phyloP scores from a whole-genome alignment of 768 basidiomycete genomes.

The Lentinula lateritia region DNA sequence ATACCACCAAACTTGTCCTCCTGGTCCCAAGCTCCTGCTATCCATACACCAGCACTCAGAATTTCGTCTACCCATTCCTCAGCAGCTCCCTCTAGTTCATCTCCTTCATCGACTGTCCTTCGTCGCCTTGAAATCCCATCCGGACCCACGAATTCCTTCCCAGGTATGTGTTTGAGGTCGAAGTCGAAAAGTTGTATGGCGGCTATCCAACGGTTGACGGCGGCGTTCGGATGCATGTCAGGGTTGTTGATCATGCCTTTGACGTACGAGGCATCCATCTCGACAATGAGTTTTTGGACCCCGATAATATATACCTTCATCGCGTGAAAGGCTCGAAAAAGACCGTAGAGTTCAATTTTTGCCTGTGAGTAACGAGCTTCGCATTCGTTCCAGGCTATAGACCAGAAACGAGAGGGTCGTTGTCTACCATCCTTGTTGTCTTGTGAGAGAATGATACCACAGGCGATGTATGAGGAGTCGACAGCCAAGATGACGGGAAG shows the following conservation, averaged over 20 bases:
- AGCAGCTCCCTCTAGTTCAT: too few relatives aligned
- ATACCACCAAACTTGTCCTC: neutral
- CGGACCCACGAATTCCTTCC: too few relatives aligned
- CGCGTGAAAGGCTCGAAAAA: conserved; percentile 26
- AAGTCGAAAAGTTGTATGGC: conserved; percentile 17
- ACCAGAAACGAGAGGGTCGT: neutral
- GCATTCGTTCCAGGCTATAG: conserved; percentile 14
- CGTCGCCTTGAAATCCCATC: too few relatives aligned
- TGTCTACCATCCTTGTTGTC: neutral
- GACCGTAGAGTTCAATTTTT: conserved; percentile 20
- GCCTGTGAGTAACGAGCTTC: conserved; percentile 16
- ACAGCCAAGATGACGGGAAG: conserved; percentile 24
- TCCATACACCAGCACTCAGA: neutral
- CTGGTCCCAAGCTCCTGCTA: neutral
- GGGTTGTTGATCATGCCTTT: neutral
- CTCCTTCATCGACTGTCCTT: too few relatives aligned
- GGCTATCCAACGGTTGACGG: neutral
- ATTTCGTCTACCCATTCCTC: neutral
- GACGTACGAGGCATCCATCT: too few relatives aligned
- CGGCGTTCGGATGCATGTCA: neutral
- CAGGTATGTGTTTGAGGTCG: conserved; percentile 27
- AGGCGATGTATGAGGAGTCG: conserved; percentile 21
- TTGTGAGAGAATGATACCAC: neutral
- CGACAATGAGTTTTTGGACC: neutral
- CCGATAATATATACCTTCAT: neutral